phyloP scores from a whole-genome alignment of 306 rosid genomes.

The Dryas octopetala region DNA sequence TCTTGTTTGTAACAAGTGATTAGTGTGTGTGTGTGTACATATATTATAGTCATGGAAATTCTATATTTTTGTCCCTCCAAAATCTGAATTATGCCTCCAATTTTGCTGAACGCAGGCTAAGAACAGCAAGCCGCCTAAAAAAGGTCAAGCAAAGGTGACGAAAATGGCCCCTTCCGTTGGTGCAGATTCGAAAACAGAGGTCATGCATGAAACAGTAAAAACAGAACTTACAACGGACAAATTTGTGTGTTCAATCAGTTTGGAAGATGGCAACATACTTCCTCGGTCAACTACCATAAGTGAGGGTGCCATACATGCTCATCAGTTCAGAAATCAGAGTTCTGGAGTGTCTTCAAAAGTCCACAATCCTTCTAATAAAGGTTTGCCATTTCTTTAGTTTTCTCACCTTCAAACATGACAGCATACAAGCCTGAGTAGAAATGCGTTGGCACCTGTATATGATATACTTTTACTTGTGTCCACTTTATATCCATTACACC shows the following conservation, averaged over 20 bases:
- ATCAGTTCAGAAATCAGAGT: conserved; percentile 43
- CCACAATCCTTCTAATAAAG: conserved; percentile 45
- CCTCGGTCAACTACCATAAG: conserved; percentile 19
- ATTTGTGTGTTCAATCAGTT: conserved; percentile 18
- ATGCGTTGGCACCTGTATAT: neutral
- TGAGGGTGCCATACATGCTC: conserved; percentile 29
- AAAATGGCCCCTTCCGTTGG: conserved; percentile 38
- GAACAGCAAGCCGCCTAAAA: conserved; percentile 42
- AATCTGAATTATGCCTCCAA: conserved; percentile 15
- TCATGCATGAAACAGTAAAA: conserved; percentile 25
- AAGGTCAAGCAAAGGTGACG: conserved; percentile 33
- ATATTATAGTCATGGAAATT: neutral
- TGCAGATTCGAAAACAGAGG: conserved; percentile 31
- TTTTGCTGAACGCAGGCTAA: conserved; percentile 48
- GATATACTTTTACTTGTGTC: neutral
- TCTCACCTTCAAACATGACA: conserved; percentile 14
- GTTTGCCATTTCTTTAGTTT: conserved; percentile 32
- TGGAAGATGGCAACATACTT: conserved; percentile 31
- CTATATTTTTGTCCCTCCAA: conserved; percentile 1
- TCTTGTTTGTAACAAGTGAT: neutral
- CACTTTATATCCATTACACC: neutral
- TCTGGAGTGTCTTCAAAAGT: conserved; percentile 44
- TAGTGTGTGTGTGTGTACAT: neutral
- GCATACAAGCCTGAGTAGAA: neutral
- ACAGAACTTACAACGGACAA: conserved; percentile 38